phyloP scores from a whole-genome alignment of 73 alveolate species.

The Paramecium primaurelia region DNA sequence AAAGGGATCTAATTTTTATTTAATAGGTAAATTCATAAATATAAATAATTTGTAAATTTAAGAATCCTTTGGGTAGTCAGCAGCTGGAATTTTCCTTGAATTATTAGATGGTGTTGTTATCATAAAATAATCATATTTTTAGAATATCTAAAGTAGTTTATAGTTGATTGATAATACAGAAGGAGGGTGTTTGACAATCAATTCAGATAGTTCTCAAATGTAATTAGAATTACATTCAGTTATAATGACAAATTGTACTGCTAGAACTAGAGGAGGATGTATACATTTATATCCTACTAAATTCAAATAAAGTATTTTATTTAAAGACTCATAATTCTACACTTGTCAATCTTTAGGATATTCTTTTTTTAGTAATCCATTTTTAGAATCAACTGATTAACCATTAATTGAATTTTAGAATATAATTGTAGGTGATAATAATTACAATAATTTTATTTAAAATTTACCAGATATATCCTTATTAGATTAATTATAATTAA shows the following conservation, averaged over 20 bases:
- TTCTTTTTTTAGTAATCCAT: not conserved
- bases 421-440: not conserved
- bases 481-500: not conserved
- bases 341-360: not conserved
- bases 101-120: not conserved
- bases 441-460: not conserved
- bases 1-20: not conserved
- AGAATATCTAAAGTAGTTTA: not conserved
- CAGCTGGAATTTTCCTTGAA: not conserved
- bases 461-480: not conserved
- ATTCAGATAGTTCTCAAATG: not conserved
- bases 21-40: not conserved
- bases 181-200: slow-evolving; percentile 13
- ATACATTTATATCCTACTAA: not conserved
- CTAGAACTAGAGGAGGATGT: slow-evolving; percentile 28
- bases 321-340: not conserved
- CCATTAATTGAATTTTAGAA: not conserved
- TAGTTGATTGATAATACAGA: not conserved
- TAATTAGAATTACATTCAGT: not conserved
- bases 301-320: not conserved
- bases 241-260: not conserved
- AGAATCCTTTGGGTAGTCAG: not conserved
- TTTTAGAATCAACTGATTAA: not conserved
- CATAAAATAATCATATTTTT: not conserved
- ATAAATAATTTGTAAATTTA: not conserved